Base-by-base conservation (phyloP, 2,329 filamentous ascomycete species). In the Lachnellula suecica region DNA sequence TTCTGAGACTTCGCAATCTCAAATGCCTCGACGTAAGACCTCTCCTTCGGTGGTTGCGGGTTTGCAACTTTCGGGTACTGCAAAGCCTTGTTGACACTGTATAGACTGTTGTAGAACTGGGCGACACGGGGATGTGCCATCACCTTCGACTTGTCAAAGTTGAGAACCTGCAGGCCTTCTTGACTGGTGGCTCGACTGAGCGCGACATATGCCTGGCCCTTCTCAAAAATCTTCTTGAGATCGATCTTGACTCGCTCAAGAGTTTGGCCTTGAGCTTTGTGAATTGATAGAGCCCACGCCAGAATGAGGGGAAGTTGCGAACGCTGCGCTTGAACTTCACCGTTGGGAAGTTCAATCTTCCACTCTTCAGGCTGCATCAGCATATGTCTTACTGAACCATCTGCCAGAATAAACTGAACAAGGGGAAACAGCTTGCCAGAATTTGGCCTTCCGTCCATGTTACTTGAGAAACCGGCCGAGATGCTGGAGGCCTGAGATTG, bases 191-290 rank as follows among this genome's bases (percentile, higher is more conserved):
- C 94, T 71, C 94, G 89, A 75, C 90, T 96, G 13, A 99, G 82
- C 47, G 94, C 94, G 47, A 99, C 94, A 66, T 99, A 99, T 5
- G 94, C 94, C 70, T 99, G 94, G 0, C 94, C 94, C 70, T 96
- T 97, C 69, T 99, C 94, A 63, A 99, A 99, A 1, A 96, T 89
- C 56, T 84, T 88, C 25, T 91, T 89, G 1, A 99, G 78, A 67
- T 99, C 91, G 23, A 99, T 94, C 66, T 96, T 96, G 54, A 99
- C 94, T 46, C 93, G 81, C 66, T 96, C 91, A 19, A 70, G 59
- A 1, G 93, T 97, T 70, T 97, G 93, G 1, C 93, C 93, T 68
- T 97, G 93, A 1, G 94, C 94, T 72, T 99, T 99, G 76, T 99
- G 94, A 54, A 99, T 99, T 1, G 91, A 96, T 19, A 99, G 74